Evolutionary conservation across 2,329 filamentous ascomycete species (phyloP).

Genomic region (Hymenoscyphus scutula): DNA sequence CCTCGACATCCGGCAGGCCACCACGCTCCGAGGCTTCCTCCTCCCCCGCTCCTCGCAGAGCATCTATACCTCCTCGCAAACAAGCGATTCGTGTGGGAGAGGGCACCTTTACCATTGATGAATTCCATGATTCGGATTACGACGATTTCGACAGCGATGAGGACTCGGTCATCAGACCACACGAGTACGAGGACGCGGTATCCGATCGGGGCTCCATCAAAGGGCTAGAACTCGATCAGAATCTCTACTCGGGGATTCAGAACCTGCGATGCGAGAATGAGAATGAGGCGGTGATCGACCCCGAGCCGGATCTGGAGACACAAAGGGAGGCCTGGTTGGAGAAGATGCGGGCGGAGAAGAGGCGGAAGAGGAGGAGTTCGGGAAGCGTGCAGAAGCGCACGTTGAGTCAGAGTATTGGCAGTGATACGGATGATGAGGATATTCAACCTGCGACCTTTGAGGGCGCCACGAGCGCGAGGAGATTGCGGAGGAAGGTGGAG

Average conservation of each 20-base stretch:
- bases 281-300: conserved; percentile 7
- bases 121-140: conserved; percentile 32
- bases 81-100: conserved; percentile 23
- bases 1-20: conserved; percentile 31
- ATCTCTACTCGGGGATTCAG: conserved; percentile 22
- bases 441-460: conserved; percentile 32
- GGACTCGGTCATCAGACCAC: conserved; percentile 15
- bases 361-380: conserved; percentile 33
- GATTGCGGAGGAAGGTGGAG: conserved; percentile 33
- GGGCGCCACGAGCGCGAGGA: conserved; percentile 34
- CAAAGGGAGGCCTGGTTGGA: conserved; percentile 31
- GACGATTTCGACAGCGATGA: conserved; percentile 31
- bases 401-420: conserved; percentile 35
- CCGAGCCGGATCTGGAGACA: conserved; percentile 12
- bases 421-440: conserved; percentile 38
- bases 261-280: conserved; percentile 27
- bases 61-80: conserved; percentile 16
- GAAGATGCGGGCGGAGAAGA: conserved; percentile 25
- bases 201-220: conserved; percentile 29
- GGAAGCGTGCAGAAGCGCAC: conserved; percentile 35
- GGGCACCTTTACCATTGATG: conserved; percentile 35
- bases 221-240: conserved; percentile 26
- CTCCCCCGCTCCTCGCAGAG: conserved; percentile 18
- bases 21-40: conserved; percentile 32
- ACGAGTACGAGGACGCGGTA: conserved; percentile 22